Percentiles rank a stretch among this genome's conserved stretches.
These are phyloP conservation scores for Corylus americana DNA, from an alignment of 306 rosid species.

Conservation along the genomic window DNA sequence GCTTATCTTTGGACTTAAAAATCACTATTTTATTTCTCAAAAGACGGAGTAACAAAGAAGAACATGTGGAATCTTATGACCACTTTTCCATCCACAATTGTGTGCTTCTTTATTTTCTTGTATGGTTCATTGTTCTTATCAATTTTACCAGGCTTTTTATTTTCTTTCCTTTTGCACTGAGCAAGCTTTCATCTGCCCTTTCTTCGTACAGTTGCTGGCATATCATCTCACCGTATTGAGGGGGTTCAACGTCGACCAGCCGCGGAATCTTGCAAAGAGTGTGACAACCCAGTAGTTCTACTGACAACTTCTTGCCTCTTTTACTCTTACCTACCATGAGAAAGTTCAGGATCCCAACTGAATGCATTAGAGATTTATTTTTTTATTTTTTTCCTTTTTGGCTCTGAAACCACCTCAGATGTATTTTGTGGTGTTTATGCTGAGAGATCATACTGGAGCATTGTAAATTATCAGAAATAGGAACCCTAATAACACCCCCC, in stretches of 20 bases:
- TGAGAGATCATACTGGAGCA: slow-evolving; percentile 10
- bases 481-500: not conserved
- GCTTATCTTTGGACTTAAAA: not conserved
- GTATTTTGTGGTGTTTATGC: slow-evolving; percentile 12
- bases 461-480: slow-evolving; percentile 29
- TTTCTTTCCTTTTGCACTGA: not conserved
- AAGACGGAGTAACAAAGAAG: not conserved
- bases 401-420: slow-evolving; percentile 1
- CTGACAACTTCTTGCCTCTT: not conserved
- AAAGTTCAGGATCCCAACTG: slow-evolving; percentile 6
- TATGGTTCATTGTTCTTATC: not conserved
- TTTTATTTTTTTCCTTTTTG: not conserved
- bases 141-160: not conserved
- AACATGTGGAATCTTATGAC: not conserved
- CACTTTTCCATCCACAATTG: slow-evolving; percentile 1
- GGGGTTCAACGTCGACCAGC: slow-evolving; percentile 96
- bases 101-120: not conserved
- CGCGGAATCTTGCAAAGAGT: slow-evolving; percentile 98
- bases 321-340: not conserved
- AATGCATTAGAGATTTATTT: not conserved
- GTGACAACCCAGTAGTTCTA: slow-evolving; percentile 68
- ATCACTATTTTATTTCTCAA: not conserved
- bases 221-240: slow-evolving; percentile 95
- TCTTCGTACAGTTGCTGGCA: slow-evolving; percentile 77
- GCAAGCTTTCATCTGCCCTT: slow-evolving; percentile 4